Evolutionary conservation across 768 basidiomycete genomes (phyloP), one percentile per base, ranked within the genome.

Genomic region (Candolleomyces aberdarensis): DNA sequence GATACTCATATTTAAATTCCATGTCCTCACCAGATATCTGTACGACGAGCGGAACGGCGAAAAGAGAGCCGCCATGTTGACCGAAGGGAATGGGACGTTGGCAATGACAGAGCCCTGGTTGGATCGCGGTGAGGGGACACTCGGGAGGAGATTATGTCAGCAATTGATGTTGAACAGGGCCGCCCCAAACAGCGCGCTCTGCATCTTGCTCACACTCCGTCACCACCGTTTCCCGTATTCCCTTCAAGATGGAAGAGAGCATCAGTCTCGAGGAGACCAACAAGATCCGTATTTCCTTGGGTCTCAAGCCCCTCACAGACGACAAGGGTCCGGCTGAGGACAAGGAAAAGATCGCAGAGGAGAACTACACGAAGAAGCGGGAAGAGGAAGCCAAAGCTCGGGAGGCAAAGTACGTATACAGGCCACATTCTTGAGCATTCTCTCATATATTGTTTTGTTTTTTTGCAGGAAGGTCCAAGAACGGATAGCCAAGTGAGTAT

Each of bases 251-350:
- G 89, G 89, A 93, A 78, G 86, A 92, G 74, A 88, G 91, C 65
- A 90, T 96, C 71, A 91, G 90, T 69, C 84, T 96, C 70, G 94
- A 95, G 70, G 94, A 96, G 80, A 96, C 94, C 41, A 96, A 96
- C 82, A 95, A 91, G 76, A 92, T 97, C 73, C 93, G 97, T 77
- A 85, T 96, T 61, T 90, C 89, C 5, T 83, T 97, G 43, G 97
- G 97, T 64, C 87, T 99, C 61, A 93, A 95, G 71, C 96, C 97
- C 46, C 83, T 98, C 59, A 90, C 88, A 17, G 95, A 94, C 66
- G 91, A 94, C 66, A 79, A 82, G 46, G 83, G 78, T 15, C 84
- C 89, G 8, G 83, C 80, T n/a, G 80, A 86, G 70, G 85, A 86
- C 69, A 87, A 84, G 65, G 95, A 97, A 59, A 85, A 89, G 68